Evolutionary conservation across 2,329 filamentous ascomycete genomes (phyloP).

Genomic region (Scleromitrula shiraiana): DNA sequence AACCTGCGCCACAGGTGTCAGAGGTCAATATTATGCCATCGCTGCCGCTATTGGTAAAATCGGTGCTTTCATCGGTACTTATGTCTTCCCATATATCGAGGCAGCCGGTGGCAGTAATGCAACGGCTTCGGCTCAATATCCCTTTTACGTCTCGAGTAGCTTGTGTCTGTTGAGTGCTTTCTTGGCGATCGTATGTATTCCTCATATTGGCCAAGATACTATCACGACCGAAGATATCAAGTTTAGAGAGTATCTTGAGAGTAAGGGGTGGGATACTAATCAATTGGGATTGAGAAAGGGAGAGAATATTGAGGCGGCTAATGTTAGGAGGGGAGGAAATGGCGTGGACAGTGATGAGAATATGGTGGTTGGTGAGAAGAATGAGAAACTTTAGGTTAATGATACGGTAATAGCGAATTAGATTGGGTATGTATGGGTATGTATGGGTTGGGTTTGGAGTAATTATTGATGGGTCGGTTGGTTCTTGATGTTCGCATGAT

Average conservation of each 20-base stretch:
- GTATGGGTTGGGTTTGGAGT: no score
- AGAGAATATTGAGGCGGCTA: conserved; percentile 12
- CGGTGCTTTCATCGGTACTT: conserved; percentile 78
- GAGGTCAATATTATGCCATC: conserved; percentile 68
- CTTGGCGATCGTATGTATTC: conserved; percentile 60
- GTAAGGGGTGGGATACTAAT: conserved; percentile 67
- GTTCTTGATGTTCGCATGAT: no score
- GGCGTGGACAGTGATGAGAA: background rate
- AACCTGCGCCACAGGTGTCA: conserved; percentile 79
- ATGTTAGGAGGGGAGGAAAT: background rate
- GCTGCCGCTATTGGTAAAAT: conserved; percentile 69
- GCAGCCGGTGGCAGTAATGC: conserved; percentile 49
- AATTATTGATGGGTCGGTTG: no score
- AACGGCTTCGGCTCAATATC: conserved; percentile 65
- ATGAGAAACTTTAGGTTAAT: no score
- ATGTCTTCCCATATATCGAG: conserved; percentile 67
- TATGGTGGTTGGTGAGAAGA: no score
- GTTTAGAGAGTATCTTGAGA: conserved; percentile 67
- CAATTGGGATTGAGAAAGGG: conserved; percentile 38
- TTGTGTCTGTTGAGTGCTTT: conserved; percentile 69
- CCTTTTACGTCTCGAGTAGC: conserved; percentile 76
- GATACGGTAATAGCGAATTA: no score
- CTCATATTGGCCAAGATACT: conserved; percentile 76
- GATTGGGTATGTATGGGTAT: no score
- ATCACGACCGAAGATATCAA: conserved; percentile 68